Base-by-base conservation (phyloP, 2,329 filamentous ascomycete species). In the Ceratocystis diversiconidia region DNA sequence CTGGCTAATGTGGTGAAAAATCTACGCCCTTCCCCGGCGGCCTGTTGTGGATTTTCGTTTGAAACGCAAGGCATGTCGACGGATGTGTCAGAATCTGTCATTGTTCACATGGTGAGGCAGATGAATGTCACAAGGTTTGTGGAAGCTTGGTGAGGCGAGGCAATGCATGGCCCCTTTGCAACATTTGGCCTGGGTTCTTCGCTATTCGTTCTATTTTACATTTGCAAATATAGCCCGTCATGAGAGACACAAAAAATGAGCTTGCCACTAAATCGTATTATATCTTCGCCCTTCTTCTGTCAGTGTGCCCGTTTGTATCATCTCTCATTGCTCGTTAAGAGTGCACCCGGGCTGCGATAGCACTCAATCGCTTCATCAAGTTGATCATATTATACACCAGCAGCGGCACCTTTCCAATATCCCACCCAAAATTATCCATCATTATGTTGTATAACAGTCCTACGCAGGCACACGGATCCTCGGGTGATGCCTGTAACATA, bases 301-400 rank as follows among this genome's bases (percentile, higher is more conserved):
- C 52, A 7, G 25, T 28, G 12, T 41, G 3, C 10, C 36, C 10
- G 1, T 30, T 12, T 28, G 19, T 59, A 32, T 30, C 48, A 41
- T 61, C 41, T 22, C 41, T 15, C 41, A 19, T 12, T 1, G 22
- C 19, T 7, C 10, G 8, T 32, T 36, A 48, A 48, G 25, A 25
- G 48, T 67, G 61, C n/a, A 67, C 64, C 36, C 63, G 64, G 8
- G 80, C 79, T 3, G 80, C 80, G 69, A 78, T 77, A 3, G 48
- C 44, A 10, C 81, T 80, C 63, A 88, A 72, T 68, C 85, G 83
- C 68, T 80, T 80, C 70, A 89, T 80, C 69, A 89, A 73, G 59
- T 83, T 79, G 59, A 84, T 80, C 61, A 89, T 72, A 68, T 88
- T 89, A 69, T 87, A 85, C 1, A 88, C 85, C 57, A 90, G 78